Base-by-base conservation (phyloP, 164 flowering plant genomes). In the Taxillus chinensis region DNA sequence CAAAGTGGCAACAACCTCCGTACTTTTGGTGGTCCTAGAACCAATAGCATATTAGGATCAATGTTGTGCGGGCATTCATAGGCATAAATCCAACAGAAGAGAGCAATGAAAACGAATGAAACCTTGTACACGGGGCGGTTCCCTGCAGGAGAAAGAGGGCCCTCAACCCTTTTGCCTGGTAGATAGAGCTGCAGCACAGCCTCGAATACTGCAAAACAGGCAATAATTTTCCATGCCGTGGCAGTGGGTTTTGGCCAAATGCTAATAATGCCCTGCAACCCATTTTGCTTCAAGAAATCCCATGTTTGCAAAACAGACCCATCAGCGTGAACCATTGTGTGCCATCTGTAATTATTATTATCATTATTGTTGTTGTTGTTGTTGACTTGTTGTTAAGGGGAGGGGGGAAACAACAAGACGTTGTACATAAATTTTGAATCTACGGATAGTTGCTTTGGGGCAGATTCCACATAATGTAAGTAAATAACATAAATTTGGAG, bases 321-420 rank as follows among this genome's bases (percentile, higher is more conserved):
- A 79, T 92, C 93, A 41, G 90, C 92, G 79, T 88, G 90, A 7
- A 89, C 95, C 97, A 90, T 89, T 5, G 97, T 91, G 62, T 91
- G 90, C 97, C 96, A 95, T 82, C 99, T 91, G 87, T 82, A 78
- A 27, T 27, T 27, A 27, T 27, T 27, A 27, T 27, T 27, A 27
- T 27, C 27, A 27, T 27, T 27, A 27, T 27, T 27, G 27, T 27
- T 27, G 27, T 27, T 27, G 27, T 27, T 27, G 27, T 27, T 27
- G n/a, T n/a, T n/a, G n/a, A 27, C 27, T n/a, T n/a, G n/a, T n/a
- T n/a, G n/a, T n/a, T 27, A 27, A 27, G 27, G 27, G 27, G 27
- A 27, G 27, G 27, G 27, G 27, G 27, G 2, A 27, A 27, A 27
- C 0, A 27, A 27, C 27, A 27, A 27, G 27, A 27, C 27, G 2